Evolutionary conservation across 306 rosid species (phyloP).

Genomic region (Fragaria nilgerrensis): DNA sequence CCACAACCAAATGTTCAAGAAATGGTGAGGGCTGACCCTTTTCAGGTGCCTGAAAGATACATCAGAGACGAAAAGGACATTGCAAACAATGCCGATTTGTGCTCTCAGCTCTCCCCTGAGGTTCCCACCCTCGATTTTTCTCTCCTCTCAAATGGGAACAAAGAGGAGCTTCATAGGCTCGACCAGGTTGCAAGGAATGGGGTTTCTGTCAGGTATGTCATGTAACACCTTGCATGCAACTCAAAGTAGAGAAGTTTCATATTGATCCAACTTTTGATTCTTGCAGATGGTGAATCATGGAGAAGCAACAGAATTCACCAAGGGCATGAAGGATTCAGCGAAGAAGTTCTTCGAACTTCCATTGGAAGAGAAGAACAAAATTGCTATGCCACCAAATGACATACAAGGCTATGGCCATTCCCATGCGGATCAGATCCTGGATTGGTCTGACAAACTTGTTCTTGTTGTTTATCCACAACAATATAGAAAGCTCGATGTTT

Average conservation of each 20-base stretch:
- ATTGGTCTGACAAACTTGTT: conserved; percentile 25
- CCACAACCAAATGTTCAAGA: conserved; percentile 39
- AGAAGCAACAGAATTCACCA: conserved; percentile 11
- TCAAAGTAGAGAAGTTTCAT: background rate
- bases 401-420: background rate
- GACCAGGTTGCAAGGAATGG: conserved; percentile 31
- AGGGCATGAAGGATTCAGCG: conserved; percentile 17
- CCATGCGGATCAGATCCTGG: conserved; percentile 20
- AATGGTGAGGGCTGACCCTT: conserved; percentile 28
- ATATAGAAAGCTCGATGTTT: conserved; percentile 24
- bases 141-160: conserved; percentile 14
- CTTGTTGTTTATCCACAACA: conserved; percentile 19
- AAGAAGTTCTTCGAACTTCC: background rate
- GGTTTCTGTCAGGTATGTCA: conserved; percentile 33
- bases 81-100: background rate
- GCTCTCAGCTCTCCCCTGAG: background rate
- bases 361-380: conserved; percentile 6
- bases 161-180: conserved; percentile 24
- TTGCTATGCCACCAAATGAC: background rate
- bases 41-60: conserved; percentile 31
- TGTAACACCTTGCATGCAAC: background rate
- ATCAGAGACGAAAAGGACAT: conserved; percentile 12
- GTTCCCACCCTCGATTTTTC: conserved; percentile 28
- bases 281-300: conserved; percentile 30
- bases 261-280: background rate